Evolutionary conservation across 805 yeast species (phyloP).

Genomic region (Blastobotrys muscicola): DNA sequence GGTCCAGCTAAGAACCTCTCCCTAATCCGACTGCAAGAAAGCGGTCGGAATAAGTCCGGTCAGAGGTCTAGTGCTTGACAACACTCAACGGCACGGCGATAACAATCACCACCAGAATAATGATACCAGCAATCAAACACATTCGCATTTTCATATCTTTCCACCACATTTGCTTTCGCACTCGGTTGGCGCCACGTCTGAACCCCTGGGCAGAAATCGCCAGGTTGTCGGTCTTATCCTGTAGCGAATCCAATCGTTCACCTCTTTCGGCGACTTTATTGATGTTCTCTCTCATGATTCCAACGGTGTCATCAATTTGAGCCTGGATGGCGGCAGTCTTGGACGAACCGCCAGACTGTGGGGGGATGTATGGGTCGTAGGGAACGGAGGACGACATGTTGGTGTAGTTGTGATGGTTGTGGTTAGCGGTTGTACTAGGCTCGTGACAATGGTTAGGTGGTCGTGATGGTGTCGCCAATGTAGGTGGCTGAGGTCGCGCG

Average conservation of each 20-base stretch:
- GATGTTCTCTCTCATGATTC: conserved; percentile 94
- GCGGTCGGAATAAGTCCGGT: too few species aligned
- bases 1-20: too few species aligned
- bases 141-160: conserved; percentile 94
- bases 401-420: background rate
- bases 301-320: conserved; percentile 92
- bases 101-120: conserved; percentile 74
- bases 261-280: conserved; percentile 94
- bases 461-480: background rate
- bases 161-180: conserved; percentile 99
- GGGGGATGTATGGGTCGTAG: conserved; percentile 75
- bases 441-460: background rate
- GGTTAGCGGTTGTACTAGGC: background rate
- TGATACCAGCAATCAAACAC: conserved; percentile 69
- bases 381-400: conserved; percentile 74
- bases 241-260: conserved; percentile 83
- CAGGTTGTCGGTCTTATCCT: conserved; percentile 85
- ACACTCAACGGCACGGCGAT: conserved; percentile 60
- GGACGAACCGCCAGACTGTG: conserved; percentile 26
- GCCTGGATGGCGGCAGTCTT: conserved; percentile 80
- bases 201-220: conserved; percentile 91
- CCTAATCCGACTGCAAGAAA: too few species aligned
- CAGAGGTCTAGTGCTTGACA: too few species aligned
- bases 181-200: conserved; percentile 93
- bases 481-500: background rate